Evolutionary conservation across 2,329 filamentous ascomycete species (phyloP), one percentile per base, ranked within the genome.

Genomic region (Pestalotiopsis sp.): DNA sequence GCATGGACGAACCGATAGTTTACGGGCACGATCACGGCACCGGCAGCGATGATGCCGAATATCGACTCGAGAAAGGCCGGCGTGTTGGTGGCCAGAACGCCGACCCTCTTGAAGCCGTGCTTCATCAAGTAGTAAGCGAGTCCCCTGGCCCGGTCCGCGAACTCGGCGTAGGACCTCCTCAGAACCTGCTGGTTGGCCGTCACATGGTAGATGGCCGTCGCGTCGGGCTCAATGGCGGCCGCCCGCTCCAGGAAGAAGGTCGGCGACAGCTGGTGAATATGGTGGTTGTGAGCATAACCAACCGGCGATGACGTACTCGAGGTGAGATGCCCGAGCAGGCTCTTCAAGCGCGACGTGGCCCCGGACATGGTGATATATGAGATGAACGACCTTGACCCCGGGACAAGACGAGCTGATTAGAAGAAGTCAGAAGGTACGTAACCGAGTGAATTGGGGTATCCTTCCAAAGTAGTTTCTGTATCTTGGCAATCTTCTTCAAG

Each of bases 51-150:
- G 72, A 98, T 91, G 1, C 92, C 96, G 76, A 93, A 99, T 70
- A 97, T 93, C 6, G 90, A 88, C 81, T 98, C 95, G 35, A 99
- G 84, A 74, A 98, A 98, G 0, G 94, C 94, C 0, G 96, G 96
- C 1, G 96, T 99, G 78, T 99, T 99, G 3, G 96, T 93, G 9
- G 90, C 91, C 11, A 99, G 84, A 61, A 99, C 91, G 6, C 96
- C 96, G 5, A 98, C 92, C 68, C 92, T 87, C 74, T 89, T 91
- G 75, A 89, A 89, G 4, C 87, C 86, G 75, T 92, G 88, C 78
- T 92, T 93, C 73, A 88, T 87, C 67, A 99, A 78, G 78, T 92
- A 98, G 80, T 97, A 98, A 14, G 94, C 94, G 20, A 99, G 83
- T 0, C 95, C 96, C 56, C 93, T 84, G 3, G 94, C 93, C 57